Base-by-base conservation (phyloP, 2,329 filamentous ascomycete species). In the Xylaria sp. region DNA sequence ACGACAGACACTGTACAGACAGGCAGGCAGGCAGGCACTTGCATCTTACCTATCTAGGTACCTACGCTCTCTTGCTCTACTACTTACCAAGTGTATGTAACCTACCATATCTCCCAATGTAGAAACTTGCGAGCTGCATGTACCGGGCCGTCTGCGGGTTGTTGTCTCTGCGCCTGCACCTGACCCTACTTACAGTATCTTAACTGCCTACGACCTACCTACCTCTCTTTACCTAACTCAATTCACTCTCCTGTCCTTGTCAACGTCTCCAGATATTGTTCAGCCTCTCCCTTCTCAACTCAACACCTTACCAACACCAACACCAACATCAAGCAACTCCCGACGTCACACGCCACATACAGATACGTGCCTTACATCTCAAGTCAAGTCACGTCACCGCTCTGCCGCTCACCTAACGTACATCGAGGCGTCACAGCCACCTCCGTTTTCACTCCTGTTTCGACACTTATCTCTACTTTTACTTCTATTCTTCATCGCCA, bases 81-180 rank as follows among this genome's bases (percentile, higher is more conserved):
- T 19, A n/a, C n/a, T n/a, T n/a, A n/a, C n/a, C n/a, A n/a, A n/a
- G n/a, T n/a, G n/a, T n/a, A n/a, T n/a, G n/a, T n/a, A n/a, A n/a
- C n/a, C n/a, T n/a, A n/a, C n/a, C n/a, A n/a, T n/a, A n/a, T n/a
- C n/a, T n/a, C n/a, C n/a, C n/a, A n/a, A 31, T 31, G 28, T 37
- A 21, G 25, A 3, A 11, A n/a, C n/a, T n/a, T n/a, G n/a, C n/a
- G n/a, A n/a, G n/a, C 5, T 12, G 2, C 28, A 47, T 19, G 6
- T 46, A 51, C 42, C 14, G 17, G 12, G 15, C 35, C 40, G 33
- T 51, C 64, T 67, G 64, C 61, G 60, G n/a, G 45, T 45, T 21
- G 58, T 45, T 49, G 42, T 46, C 43, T 37, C 25, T 61, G 57
- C 61, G 59, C 49, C 57, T 65, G 65, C 65, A 64, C 61, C 61